Base-by-base conservation (phyloP, 164 flowering plant genomes). In the Chimonanthus praecox region DNA sequence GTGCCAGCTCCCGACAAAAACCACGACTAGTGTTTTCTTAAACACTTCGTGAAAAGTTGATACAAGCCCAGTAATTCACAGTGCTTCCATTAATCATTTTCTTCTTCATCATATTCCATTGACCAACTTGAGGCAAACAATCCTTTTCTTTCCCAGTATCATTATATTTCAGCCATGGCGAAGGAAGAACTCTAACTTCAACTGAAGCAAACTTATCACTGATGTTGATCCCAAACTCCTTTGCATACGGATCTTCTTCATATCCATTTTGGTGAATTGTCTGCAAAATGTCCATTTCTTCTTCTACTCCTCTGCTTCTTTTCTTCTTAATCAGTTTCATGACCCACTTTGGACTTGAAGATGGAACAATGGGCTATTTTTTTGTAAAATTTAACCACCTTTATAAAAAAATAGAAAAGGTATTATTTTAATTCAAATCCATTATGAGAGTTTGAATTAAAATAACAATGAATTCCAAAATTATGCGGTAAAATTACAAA, bases 61-160 rank as follows among this genome's bases (percentile, higher is more conserved):
- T 84, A 71, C 90, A 89, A 10, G 86, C 85, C 94, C 91, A 88
- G 45, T 82, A 58, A 72, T 76, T 87, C 11, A 88, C 85, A 21
- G 85, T 83, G 76, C 84, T 78, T n/a, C n/a, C 94, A 82, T 89
- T 85, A 15, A 88, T 81, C 85, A 89, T 77, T 86, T 87, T 86
- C 90, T 89, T 89, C 75, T 88, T 88, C 83, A 82, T 83, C 94
- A 88, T 89, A 75, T 89, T 89, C 94, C 94, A 89, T 72, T 87
- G 91, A 51, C 91, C 94, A 74, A 85, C 85, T 63, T 85, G 86
- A 11, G 94, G 94, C 68, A 86, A 75, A 63, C 82, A 86, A 64
- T 83, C 87, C 58, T 87, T 85, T 64, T 87, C 91, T 76, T 84
- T 88, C 9, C 94, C 91, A 44, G 82, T 82, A 49, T 88, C 91